These are phyloP conservation scores for Cyclaneusma minus DNA, from an alignment of 2,329 filamentous ascomycete genomes.

Conservation along the genomic window DNA sequence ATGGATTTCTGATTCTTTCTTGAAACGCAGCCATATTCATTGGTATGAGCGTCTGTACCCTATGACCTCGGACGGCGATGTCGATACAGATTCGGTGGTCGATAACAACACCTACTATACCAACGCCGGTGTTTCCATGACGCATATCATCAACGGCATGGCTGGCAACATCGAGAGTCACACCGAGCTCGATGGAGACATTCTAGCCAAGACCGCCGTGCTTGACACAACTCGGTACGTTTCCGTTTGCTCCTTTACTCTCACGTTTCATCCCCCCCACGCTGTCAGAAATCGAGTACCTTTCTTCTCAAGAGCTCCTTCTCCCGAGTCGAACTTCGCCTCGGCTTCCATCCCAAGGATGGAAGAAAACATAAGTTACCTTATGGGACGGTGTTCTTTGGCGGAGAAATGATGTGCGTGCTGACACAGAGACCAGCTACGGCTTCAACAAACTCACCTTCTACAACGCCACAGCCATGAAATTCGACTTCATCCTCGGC, in stretches of 20 bases:
- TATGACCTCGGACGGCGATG: conserved; percentile 21
- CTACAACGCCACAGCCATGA: conserved; percentile 22
- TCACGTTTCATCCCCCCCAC: too few species aligned
- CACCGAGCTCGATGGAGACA: conserved; percentile 20
- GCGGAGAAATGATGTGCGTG: too few species aligned
- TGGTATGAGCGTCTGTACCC: conserved; percentile 29
- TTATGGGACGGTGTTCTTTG: too few species aligned
- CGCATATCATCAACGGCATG: conserved; percentile 35
- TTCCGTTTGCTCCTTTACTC: too few species aligned
- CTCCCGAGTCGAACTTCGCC: too few species aligned
- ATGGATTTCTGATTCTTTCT: conserved; percentile 3
- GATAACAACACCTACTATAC: conserved; percentile 31
- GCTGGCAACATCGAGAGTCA: conserved; percentile 36
- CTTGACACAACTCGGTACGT: conserved; percentile 26
- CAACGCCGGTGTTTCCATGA: conserved; percentile 30
- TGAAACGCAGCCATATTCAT: conserved; percentile 26
- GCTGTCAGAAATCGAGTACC: too few species aligned
- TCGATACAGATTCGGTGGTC: conserved; percentile 25
- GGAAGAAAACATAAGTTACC: too few species aligned
- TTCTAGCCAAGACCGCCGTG: conserved; percentile 26
- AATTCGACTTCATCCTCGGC: conserved; percentile 30
- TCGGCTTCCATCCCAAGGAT: too few species aligned
- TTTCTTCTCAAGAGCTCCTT: too few species aligned
- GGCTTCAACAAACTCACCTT: conserved; percentile 31
- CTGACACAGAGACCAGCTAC: too few species aligned